These are phyloP conservation scores for Venturia nashicola DNA, from an alignment of 2,329 filamentous ascomycete species.

Conservation along the genomic window DNA sequence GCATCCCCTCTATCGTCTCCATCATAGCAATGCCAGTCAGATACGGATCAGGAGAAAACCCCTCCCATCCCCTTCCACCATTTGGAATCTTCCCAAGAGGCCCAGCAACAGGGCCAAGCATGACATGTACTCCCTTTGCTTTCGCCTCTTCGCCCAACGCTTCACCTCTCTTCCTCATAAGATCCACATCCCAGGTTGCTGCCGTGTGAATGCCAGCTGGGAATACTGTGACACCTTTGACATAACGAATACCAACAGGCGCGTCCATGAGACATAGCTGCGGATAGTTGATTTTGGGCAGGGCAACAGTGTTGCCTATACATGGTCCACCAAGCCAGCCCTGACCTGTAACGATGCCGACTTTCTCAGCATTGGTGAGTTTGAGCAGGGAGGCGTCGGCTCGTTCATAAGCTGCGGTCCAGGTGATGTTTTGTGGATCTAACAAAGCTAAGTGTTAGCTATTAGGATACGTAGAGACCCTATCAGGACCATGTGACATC, in stretches of 20 bases:
- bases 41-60: conserved; percentile 38
- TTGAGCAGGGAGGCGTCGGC: conserved; percentile 27
- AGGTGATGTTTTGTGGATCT: conserved; percentile 12
- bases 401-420: conserved; percentile 28
- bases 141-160: conserved; percentile 28
- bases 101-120: conserved; percentile 31
- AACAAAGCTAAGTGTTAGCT: not conserved
- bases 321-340: conserved; percentile 23
- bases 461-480: not conserved
- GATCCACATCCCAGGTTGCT: conserved; percentile 24
- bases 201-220: conserved; percentile 26
- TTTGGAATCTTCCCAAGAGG: conserved; percentile 24
- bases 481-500: too few species aligned
- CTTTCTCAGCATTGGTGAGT: conserved; percentile 27
- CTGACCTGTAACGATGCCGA: conserved; percentile 25
- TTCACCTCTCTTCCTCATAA: conserved; percentile 22
- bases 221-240: conserved; percentile 25
- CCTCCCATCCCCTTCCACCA: conserved; percentile 37
- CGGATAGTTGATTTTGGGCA: conserved; percentile 23
- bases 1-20: conserved; percentile 32
- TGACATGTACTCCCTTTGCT: conserved; percentile 29
- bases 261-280: conserved; percentile 29
- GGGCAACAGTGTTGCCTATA: conserved; percentile 24
- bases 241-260: conserved; percentile 26
- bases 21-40: conserved; percentile 30